Evolutionary conservation across 1,284 basidiomycete species (phyloP), one percentile per base, ranked within the genome.

Genomic region (Boletus mariae): DNA sequence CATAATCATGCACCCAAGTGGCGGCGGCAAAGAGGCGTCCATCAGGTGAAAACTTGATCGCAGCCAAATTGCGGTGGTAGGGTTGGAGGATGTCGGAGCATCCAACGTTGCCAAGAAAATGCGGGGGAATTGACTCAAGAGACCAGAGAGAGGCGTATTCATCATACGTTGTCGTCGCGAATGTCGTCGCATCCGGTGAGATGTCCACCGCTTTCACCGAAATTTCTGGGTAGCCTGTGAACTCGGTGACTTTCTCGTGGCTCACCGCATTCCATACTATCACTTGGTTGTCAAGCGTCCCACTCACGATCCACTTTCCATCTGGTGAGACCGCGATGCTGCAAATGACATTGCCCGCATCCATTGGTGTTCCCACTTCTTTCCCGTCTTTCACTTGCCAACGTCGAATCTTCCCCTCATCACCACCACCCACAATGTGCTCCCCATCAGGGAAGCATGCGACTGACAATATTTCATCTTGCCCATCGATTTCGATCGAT

Each of bases 11-110:
- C 2, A 6, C 5, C 38, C 42, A 43, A 1, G 57, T 32, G 2
- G 59, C 56, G 8, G 47, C 47, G 1, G 60, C 59, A 3, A 60
- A 6, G 34, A 53, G 28, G 3, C 26, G 15, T 23, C 51, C 57
- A 20, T 61, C 37, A 0, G 50, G 60, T 3, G 53, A 59, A 29
- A 61, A 61, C 12, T 45, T 61, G 56, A 47, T 38, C 1, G 48
- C 46, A 8, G 11, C 31, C 23, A 35, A 35, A 15, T 13, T 35
- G 34, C 34, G 34, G 13, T 35, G 34, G 34, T 35, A 35, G 34
- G 34, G 34, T 8, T 35, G 34, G 34, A 52, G 23, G 0, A 3
- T 0, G 5, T 4, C 0, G 28, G 31, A 32, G 4, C 53, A 55
- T 13, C 17, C 12, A 8, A 29, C 1, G 0, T 34, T 40, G 5